Conservation (phyloP, 2,329 filamentous ascomycete genomes). For the Stachybotrys chartarum region DNA sequence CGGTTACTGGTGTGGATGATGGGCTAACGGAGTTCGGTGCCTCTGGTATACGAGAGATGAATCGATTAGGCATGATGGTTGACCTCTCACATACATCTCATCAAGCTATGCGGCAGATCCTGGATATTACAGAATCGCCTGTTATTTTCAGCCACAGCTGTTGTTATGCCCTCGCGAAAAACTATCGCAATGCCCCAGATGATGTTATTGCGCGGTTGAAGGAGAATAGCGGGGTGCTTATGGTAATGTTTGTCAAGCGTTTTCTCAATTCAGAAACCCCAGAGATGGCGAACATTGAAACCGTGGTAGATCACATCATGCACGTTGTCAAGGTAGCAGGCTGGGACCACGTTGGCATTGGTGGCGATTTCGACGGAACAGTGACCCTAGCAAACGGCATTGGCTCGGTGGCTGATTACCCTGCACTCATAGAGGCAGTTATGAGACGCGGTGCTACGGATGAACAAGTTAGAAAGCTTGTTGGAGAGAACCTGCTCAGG, state of each 20-base stretch:
- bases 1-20: slow-evolving; percentile 1
- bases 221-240: slow-evolving; percentile 23
- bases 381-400: slow-evolving; percentile 6
- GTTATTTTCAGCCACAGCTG: slow-evolving; percentile 11
- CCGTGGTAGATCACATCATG: slow-evolving; percentile 18
- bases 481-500: slow-evolving; percentile 10
- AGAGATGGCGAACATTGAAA: slow-evolving; percentile 15
- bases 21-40: slow-evolving; percentile 11
- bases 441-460: slow-evolving; percentile 10
- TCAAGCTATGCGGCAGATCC: slow-evolving; percentile 7
- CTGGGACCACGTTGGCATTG: slow-evolving; percentile 19
- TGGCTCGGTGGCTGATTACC: slow-evolving; percentile 6
- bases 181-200: slow-evolving; percentile 25
- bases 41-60: slow-evolving; percentile 18
- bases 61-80: slow-evolving; percentile 18
- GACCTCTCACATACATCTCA: slow-evolving; percentile 11
- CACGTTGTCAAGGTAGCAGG: slow-evolving; percentile 10
- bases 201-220: slow-evolving; percentile 19
- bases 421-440: slow-evolving; percentile 4
- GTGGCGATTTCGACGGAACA: slow-evolving; percentile 8
- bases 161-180: slow-evolving; percentile 7
- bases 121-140: slow-evolving; percentile 8
- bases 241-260: slow-evolving; percentile 22
- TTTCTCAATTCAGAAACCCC: slow-evolving; percentile 14
- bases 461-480: slow-evolving; percentile 7